phyloP scores from a whole-genome alignment of 352 stramenopile genomes.

The Phytophthora pisi region DNA sequence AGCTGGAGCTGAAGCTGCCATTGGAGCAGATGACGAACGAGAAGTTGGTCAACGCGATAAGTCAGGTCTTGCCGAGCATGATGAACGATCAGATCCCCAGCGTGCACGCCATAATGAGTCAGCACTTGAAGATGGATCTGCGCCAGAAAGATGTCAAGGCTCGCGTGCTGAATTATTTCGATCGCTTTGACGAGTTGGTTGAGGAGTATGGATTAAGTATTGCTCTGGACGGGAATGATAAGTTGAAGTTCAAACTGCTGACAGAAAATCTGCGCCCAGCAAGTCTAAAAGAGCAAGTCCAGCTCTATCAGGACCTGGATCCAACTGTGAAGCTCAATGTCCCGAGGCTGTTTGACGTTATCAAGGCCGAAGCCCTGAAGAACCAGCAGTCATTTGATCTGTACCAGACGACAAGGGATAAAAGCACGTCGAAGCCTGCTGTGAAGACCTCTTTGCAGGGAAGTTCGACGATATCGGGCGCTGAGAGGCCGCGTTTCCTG shows the following conservation, averaged over 20 bases:
- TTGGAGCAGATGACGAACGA: neutral
- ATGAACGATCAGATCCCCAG: conserved; percentile 15
- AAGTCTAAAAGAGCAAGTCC: neutral
- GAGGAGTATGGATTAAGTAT: conserved; percentile 5
- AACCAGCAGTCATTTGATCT: conserved; percentile 10
- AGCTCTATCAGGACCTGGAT: conserved; percentile 7
- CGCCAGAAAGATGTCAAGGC: conserved; percentile 7
- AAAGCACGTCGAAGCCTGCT: neutral
- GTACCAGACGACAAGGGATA: conserved; percentile 2
- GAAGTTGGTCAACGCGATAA: neutral
- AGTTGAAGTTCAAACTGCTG: conserved; percentile 11
- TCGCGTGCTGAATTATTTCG: conserved; percentile 4
- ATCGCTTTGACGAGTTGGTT: conserved; percentile 9
- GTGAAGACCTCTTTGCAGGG: neutral
- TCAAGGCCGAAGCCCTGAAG: conserved; percentile 2
- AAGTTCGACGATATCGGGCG: neutral
- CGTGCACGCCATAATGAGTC: conserved; percentile 1
- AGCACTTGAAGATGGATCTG: conserved; percentile 7
- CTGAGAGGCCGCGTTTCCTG: neutral
- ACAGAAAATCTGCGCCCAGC: conserved; percentile 2
- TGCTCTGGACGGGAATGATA: neutral
- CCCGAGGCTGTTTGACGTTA: neutral
- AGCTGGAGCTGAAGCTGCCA: neutral
- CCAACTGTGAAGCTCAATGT: conserved; percentile 5
- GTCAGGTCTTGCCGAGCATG: conserved; percentile 3